Conservation (phyloP, 257 asterid species). For the Nicotiana benthamiana region DNA sequence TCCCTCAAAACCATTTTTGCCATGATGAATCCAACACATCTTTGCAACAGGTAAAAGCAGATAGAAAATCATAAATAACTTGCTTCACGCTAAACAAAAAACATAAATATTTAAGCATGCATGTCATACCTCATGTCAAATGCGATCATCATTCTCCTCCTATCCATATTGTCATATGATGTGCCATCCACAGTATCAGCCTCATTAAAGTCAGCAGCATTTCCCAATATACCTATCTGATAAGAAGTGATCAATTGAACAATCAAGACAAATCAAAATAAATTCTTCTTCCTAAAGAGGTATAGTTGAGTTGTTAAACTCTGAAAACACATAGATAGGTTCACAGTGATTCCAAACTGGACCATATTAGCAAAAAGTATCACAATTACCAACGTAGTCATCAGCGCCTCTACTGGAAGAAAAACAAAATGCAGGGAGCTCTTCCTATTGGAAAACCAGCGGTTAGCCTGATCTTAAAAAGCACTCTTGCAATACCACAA, state of each 20-base stretch:
- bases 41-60: constrained; percentile 21
- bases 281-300: background rate
- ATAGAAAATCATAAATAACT: background rate
- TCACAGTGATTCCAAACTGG: background rate
- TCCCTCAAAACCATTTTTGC: constrained; percentile 93
- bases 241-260: constrained; percentile 14
- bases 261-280: background rate
- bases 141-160: constrained; percentile 89
- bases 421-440: background rate
- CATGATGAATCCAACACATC: constrained; percentile 92
- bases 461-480: background rate
- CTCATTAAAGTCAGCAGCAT: constrained; percentile 76
- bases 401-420: background rate
- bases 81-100: constrained; percentile 13
- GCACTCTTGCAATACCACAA: background rate
- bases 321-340: background rate
- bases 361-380: background rate
- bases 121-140: constrained; percentile 84
- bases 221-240: constrained; percentile 92
- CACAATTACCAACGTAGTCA: background rate
- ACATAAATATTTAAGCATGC: background rate
- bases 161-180: constrained; percentile 35
- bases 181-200: constrained; percentile 37
- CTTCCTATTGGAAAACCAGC: background rate
- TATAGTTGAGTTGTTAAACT: background rate